A percentile compares a stretch with the other conserved stretches of the same genome.
These are phyloP conservation scores for Linum tenue DNA, from an alignment of 345 rosid genomes.

Conservation along the genomic window DNA sequence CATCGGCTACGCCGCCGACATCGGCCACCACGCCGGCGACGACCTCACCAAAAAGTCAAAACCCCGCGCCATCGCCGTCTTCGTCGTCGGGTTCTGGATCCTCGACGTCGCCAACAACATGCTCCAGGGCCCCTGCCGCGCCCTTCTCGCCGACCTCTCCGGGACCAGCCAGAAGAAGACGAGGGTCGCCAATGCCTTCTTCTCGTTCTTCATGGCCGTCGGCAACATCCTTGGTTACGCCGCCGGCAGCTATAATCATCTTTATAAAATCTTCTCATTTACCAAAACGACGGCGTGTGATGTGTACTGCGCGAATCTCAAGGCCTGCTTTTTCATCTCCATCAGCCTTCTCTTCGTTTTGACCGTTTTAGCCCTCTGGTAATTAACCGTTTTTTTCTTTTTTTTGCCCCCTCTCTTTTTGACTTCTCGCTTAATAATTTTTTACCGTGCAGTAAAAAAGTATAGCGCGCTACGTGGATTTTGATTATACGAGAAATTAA, in stretches of 20 bases:
- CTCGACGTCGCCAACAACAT: constrained; percentile 90
- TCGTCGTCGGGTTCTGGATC: constrained; percentile 75
- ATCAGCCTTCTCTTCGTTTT: constrained; percentile 40
- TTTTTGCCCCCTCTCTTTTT: too few species aligned
- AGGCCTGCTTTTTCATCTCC: constrained; percentile 64
- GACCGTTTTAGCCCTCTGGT: constrained; percentile 32
- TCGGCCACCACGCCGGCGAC: constrained; percentile 58
- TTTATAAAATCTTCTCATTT: constrained; percentile 54
- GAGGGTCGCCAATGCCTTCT: constrained; percentile 50
- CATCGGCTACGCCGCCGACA: constrained; percentile 74
- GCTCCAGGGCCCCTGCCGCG: constrained; percentile 77
- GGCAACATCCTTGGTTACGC: constrained; percentile 81
- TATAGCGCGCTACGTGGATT: too few species aligned
- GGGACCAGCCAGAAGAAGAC: constrained; percentile 42
- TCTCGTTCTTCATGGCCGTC: constrained; percentile 85
- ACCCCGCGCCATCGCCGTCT: constrained; percentile 56
- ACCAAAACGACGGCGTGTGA: constrained; percentile 62
- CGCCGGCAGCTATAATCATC: constrained; percentile 51
- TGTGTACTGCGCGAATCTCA: constrained; percentile 76
- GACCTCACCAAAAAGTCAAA: constrained; percentile 24
- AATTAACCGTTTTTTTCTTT: too few species aligned
- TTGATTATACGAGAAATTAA: too few species aligned
- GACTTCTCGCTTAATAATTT: too few species aligned
- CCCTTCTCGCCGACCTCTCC: constrained; percentile 77
- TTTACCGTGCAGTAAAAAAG: too few species aligned